These are phyloP conservation scores for Glycyrrhiza uralensis DNA, from an alignment of 306 rosid species.

Conservation along the genomic window DNA sequence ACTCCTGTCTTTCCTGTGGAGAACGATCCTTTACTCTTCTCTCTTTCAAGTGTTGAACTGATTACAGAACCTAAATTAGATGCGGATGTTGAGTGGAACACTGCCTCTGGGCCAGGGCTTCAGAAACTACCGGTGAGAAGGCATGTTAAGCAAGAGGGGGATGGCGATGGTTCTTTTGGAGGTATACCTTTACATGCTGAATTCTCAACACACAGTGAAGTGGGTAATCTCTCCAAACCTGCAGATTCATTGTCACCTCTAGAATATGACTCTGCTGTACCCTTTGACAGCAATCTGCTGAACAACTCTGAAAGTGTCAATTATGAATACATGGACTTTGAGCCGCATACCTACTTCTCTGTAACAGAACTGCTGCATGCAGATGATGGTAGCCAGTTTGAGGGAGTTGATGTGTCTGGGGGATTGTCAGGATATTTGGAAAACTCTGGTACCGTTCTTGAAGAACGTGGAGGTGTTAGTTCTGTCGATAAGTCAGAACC, in stretches of 20 bases:
- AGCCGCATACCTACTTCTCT: slow-evolving; percentile 78
- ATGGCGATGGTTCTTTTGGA: slow-evolving; percentile 44
- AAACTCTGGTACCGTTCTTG: slow-evolving; percentile 27
- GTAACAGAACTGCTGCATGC: slow-evolving; percentile 65
- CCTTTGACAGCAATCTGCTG: slow-evolving; percentile 34
- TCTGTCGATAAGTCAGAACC: slow-evolving; percentile 26
- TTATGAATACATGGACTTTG: slow-evolving; percentile 55
- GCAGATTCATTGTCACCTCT: slow-evolving; percentile 33
- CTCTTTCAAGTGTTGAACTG: slow-evolving; percentile 65
- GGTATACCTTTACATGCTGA: slow-evolving; percentile 33
- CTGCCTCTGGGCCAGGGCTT: slow-evolving; percentile 50
- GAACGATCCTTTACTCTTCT: slow-evolving; percentile 71
- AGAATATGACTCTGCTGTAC: slow-evolving; percentile 43
- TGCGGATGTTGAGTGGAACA: slow-evolving; percentile 57
- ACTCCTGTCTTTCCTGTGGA: slow-evolving; percentile 54
- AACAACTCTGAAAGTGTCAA: slow-evolving; percentile 44
- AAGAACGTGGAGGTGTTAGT: slow-evolving; percentile 34
- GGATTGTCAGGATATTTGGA: slow-evolving; percentile 45
- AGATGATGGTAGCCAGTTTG: slow-evolving; percentile 44
- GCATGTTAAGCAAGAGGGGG: slow-evolving; percentile 70
- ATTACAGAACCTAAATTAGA: slow-evolving; percentile 53
- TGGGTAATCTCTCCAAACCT: slow-evolving; percentile 26
- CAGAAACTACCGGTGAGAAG: slow-evolving; percentile 83
- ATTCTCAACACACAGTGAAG: slow-evolving; percentile 30
- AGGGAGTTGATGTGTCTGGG: slow-evolving; percentile 47